These are phyloP conservation scores for Dictyostelium brefeldianum DNA, from an alignment of 78 protist genomes.

Conservation along the genomic window DNA sequence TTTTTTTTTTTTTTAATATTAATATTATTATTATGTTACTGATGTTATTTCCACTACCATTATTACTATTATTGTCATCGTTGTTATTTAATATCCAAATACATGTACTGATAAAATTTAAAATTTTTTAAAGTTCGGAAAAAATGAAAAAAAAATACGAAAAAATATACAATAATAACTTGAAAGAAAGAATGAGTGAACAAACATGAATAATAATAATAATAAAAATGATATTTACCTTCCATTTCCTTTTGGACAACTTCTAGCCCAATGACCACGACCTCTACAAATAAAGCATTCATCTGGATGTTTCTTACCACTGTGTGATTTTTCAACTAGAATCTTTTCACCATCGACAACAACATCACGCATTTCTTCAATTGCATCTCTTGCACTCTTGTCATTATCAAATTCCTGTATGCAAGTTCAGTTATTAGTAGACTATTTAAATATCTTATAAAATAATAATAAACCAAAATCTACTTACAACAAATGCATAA, in stretches of 20 bases:
- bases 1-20: too few relatives aligned
- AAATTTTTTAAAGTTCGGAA: neutral
- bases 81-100: too few relatives aligned
- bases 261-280: slow-evolving; percentile 61
- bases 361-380: slow-evolving; percentile 23
- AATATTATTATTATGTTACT: too few relatives aligned
- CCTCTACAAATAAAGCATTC: slow-evolving; percentile 66
- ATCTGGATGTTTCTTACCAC: slow-evolving; percentile 64
- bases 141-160: neutral
- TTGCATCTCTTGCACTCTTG: slow-evolving; percentile 74
- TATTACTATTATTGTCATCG: too few relatives aligned
- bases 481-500: slow-evolving; percentile 78
- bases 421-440: neutral
- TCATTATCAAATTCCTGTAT: slow-evolving; percentile 65
- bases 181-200: neutral
- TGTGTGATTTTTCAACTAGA: slow-evolving; percentile 64
- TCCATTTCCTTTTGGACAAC: slow-evolving; percentile 17
- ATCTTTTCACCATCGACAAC: slow-evolving; percentile 43
- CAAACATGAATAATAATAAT: too few relatives aligned
- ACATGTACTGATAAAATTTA: too few relatives aligned
- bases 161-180: neutral
- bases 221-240: slow-evolving; percentile 10
- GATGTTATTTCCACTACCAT: too few relatives aligned
- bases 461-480: neutral
- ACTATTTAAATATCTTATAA: too few relatives aligned